Conservation (phyloP, 2,329 filamentous ascomycete genomes). For the Septoria petroselini region DNA sequence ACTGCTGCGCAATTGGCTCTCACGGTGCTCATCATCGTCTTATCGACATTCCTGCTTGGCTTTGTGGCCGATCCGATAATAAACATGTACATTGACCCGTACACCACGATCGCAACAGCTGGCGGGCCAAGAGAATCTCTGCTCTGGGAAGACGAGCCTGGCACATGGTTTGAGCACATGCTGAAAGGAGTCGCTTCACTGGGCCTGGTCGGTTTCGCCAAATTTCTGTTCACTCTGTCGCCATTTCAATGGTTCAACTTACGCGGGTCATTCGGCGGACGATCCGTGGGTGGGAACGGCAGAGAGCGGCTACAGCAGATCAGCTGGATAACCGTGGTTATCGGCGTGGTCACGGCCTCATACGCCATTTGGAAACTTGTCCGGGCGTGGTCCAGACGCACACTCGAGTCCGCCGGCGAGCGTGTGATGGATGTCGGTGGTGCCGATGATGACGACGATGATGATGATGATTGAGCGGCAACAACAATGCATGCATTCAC, state of each 20-base stretch:
- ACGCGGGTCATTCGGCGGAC: constrained; percentile 51
- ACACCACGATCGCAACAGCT: constrained; percentile 40
- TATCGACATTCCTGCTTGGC: constrained; percentile 76
- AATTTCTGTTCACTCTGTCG: constrained; percentile 70
- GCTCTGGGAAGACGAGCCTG: constrained; percentile 49
- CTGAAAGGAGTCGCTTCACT: constrained; percentile 86
- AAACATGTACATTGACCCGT: constrained; percentile 79
- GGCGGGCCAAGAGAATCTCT: constrained; percentile 35
- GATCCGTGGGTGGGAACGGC: constrained; percentile 55
- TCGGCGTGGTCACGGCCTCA: constrained; percentile 78
- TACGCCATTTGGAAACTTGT: constrained; percentile 83
- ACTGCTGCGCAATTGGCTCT: constrained; percentile 63
- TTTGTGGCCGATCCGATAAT: constrained; percentile 93
- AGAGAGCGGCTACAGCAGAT: constrained; percentile 75
- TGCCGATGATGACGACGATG: constrained; percentile 57
- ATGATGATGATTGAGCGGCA: constrained; percentile 29
- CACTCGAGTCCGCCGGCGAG: constrained; percentile 75
- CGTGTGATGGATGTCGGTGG: constrained; percentile 77
- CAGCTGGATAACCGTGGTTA: constrained; percentile 72
- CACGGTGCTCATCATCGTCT: constrained; percentile 67
- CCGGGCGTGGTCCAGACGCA: constrained; percentile 65
- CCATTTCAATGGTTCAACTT: constrained; percentile 74
- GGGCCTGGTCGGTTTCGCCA: constrained; percentile 79
- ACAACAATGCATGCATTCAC: constrained; percentile 4
- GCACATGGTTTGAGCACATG: constrained; percentile 78